Base-by-base conservation (phyloP, 163 green algal genomes). In the Trebouxia gelatinosa region DNA sequence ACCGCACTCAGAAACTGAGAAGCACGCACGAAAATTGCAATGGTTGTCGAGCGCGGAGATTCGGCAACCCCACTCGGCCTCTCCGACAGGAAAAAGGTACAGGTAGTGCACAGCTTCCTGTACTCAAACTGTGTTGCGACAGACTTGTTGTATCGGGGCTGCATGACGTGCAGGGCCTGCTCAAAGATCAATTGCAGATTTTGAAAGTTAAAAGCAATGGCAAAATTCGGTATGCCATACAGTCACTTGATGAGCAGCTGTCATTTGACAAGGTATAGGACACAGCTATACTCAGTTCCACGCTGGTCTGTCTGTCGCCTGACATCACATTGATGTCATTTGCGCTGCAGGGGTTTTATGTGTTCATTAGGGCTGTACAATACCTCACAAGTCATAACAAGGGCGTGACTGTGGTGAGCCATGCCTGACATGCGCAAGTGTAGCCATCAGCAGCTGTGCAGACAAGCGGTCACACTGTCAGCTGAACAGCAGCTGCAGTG, bases 311-410 rank as follows among this genome's bases (percentile, higher is more conserved):
- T 31, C 31, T 29, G 5, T 29, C 57, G 13, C 21, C 57, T 37
- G 1, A 32, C 57, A 19, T 66, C 2, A 5, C 19, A 66, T 17
- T 66, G 57, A 1, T 40, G 16, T 59, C 19, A 6, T 21, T 28
- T 19, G 3, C 29, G 43, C 35, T 58, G 40, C 83, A 95, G 90
- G 94, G 93, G 17, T 97, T 97, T 78, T 97, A 93, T 79, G 87
- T 99, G 2, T 97, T 98, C 74, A 93, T 99, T 38, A 80, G 95
- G 0, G 95, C 95, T 51, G 84, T 99, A 23, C 90, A 97, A 83
- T 83, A 95, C 70, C 88, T 98, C 28, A 91, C 85, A 9, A 65
- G 64, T 37, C 81, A 90, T 65, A 97, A 97, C 70, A 91, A 95
- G 7, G 94, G 93, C 39, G 91, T 90, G 54, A 86, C 97, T n/a